Evolutionary conservation across 169 alveolate genomes (phyloP), one percentile per base, ranked within the genome.

Genomic region (Plasmodium sp.): DNA sequence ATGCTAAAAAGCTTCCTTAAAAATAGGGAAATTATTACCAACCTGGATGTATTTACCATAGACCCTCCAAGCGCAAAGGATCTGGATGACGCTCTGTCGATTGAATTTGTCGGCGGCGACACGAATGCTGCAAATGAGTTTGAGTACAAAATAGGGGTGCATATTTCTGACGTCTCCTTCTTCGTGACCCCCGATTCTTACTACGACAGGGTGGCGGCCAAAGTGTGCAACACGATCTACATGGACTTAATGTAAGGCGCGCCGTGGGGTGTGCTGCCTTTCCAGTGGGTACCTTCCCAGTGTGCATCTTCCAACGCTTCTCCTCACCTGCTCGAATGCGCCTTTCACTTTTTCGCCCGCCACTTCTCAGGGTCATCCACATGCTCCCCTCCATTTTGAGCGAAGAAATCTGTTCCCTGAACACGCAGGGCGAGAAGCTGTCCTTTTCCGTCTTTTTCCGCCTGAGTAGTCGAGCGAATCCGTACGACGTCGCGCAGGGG

Each of bases 21-120:
- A 48, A 80, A 90, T 62, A 79, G 94, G 27, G 79, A 90, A 7
- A 90, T 90, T 79, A 62, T 90, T 12, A 93, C 96, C 14, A 94
- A 95, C 58, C 54, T 94, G 10, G 84, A 83, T 58, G 95, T 95
- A 12, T 85, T 96, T 72, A 97, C 99, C 45, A 98, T 99, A 10
- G 99, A 99, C 92, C 99, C 99, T 16, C 99, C 98, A 9, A 99
- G 98, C 22, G 99, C 99, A 94, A 99, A 99, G 97, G 99, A 99
- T 96, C 97, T 99, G 72, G 99, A 99, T 96, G 99, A 99, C 95
- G 99, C 99, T 33, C 94, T 99, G 1, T 99, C 99, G 85, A 95
- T 97, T n/a, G 98, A 97, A 92, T 72, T 85, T 27, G 43, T 97
- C 97, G 83, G 86, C 80, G 81, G 71, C 33, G 94, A 96, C 74